Evolutionary conservation across 2,329 filamentous ascomycete species (phyloP).

Genomic region (Dactylonectria macrodidyma): DNA sequence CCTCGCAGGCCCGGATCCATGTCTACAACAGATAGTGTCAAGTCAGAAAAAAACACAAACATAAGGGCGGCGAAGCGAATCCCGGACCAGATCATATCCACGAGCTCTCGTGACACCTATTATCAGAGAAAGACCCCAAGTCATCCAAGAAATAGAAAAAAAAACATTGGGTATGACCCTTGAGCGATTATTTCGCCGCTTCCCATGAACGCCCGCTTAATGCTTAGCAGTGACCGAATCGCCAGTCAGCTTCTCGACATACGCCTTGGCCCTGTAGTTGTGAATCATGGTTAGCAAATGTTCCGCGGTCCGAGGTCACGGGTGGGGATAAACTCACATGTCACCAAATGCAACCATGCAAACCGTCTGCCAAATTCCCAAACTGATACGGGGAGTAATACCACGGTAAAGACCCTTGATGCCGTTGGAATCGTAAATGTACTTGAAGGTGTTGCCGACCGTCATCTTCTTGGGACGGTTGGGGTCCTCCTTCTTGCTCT

Average conservation of each 20-base stretch:
- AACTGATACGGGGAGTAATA: conserved; percentile 92
- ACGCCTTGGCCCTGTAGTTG: conserved; percentile 72
- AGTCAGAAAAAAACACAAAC: conserved; percentile 25
- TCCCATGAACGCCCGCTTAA: conserved; percentile 63
- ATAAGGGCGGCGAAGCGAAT: conserved; percentile 31
- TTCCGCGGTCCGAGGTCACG: not conserved
- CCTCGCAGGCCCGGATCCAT: conserved; percentile 29
- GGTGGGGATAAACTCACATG: conserved; percentile 77
- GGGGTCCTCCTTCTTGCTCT: conserved; percentile 98
- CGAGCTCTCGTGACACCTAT: conserved; percentile 16
- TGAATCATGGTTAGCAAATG: conserved; percentile 39
- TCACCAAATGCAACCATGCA: conserved; percentile 99
- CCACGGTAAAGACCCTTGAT: conserved; percentile 95
- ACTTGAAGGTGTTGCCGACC: conserved; percentile 85
- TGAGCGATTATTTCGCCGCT: conserved; percentile 38
- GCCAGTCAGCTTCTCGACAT: conserved; percentile 77
- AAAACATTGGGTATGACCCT: conserved; percentile 34
- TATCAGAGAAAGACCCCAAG: conserved; percentile 34
- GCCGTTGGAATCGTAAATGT: conserved; percentile 94
- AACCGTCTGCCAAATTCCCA: conserved; percentile 98
- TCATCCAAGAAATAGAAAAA: conserved; percentile 40
- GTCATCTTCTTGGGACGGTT: conserved; percentile 99
- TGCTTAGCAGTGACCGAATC: conserved; percentile 77
- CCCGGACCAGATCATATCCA: conserved; percentile 19
- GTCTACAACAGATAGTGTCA: conserved; percentile 33